Evolutionary conservation across 352 stramenopile genomes (phyloP).

Genomic region (Phytophthora sojae): DNA sequence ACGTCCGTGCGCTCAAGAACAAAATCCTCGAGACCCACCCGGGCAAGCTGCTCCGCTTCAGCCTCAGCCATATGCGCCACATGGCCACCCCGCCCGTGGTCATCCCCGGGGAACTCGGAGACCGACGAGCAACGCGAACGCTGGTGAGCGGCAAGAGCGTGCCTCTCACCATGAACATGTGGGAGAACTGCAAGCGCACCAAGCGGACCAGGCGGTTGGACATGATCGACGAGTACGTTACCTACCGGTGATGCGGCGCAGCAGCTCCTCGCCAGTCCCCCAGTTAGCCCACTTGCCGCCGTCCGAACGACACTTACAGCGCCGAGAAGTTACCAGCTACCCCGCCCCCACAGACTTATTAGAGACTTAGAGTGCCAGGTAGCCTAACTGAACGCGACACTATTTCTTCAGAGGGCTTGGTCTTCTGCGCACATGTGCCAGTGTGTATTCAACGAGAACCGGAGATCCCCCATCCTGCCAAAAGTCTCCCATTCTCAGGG

Average conservation of each 20-base stretch:
- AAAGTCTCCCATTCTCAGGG: background rate
- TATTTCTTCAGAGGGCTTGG: background rate
- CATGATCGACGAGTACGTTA: constrained; percentile 55
- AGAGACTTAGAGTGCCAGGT: constrained; percentile 12
- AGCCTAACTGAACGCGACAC: constrained; percentile 32
- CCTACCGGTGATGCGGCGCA: constrained; percentile 30
- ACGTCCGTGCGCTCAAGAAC: constrained; percentile 53
- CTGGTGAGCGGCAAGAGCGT: constrained; percentile 59
- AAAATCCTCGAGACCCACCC: constrained; percentile 55
- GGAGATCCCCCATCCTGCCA: background rate
- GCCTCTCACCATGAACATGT: constrained; percentile 55
- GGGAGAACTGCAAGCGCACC: constrained; percentile 51
- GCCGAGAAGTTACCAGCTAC: constrained; percentile 20
- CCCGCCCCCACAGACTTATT: constrained; percentile 6
- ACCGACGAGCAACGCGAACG: constrained; percentile 35
- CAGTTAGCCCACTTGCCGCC: constrained; percentile 18
- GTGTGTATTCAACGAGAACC: background rate
- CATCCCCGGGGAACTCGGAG: constrained; percentile 46
- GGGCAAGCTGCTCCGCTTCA: constrained; percentile 54
- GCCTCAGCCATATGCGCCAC: constrained; percentile 54
- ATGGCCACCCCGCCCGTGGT: constrained; percentile 52
- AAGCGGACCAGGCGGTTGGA: constrained; percentile 39
- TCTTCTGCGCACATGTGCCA: background rate
- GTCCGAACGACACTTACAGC: constrained; percentile 2
- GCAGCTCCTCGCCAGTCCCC: background rate